Evolutionary conservation across 176 grass and related monocot genomes (phyloP), one percentile per base, ranked within the genome.

Genomic region (Lolium multiflorum): DNA sequence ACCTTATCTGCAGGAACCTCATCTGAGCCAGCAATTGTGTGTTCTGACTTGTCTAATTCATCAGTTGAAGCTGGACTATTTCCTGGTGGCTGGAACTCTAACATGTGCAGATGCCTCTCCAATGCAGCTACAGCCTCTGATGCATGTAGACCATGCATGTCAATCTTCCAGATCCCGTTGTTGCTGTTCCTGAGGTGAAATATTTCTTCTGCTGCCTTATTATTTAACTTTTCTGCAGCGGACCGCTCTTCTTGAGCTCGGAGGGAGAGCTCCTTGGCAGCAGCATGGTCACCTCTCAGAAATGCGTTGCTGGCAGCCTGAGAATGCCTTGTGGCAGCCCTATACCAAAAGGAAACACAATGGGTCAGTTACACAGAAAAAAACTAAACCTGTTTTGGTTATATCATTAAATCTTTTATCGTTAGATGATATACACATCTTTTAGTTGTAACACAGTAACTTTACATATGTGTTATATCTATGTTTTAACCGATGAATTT

Each of bases 101-200:
- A 79, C 71, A 79, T 88, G 61, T 81, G 73, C 44, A 98, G 82
- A 88, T 84, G 93, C 74, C 82, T 80, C 86, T 91, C 84, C 43
- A 98, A 74, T 56, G 81, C 84, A 25, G 21, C 47, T n/a, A 92
- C 87, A 72, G 96, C 91, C 88, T 98, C 93, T 81, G 86, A 86
- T 82, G 96, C 96, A 88, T 98, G 96, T 7, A 98, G 84, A 59
- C 96, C 93, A 76, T 98, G 96, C 54, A 98, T 86, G 82, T 98
- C 93, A 31, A 96, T 73, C 62, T 94, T 92, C 85, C 88, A 96
- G 15, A 89, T 78, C 58, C 91, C 84, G 71, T 94, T 96, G 43
- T 74, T 89, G 38, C 50, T 83, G 87, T 98, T 98, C 81, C 90
- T 92, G 46, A 92, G 60, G 37, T 28, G 77, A 44, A 96, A 84